A percentile compares a stretch with the other conserved stretches of the same genome.
Conservation (phyloP, 2,329 filamentous ascomycete species). For the Dothistroma septosporum region DNA sequence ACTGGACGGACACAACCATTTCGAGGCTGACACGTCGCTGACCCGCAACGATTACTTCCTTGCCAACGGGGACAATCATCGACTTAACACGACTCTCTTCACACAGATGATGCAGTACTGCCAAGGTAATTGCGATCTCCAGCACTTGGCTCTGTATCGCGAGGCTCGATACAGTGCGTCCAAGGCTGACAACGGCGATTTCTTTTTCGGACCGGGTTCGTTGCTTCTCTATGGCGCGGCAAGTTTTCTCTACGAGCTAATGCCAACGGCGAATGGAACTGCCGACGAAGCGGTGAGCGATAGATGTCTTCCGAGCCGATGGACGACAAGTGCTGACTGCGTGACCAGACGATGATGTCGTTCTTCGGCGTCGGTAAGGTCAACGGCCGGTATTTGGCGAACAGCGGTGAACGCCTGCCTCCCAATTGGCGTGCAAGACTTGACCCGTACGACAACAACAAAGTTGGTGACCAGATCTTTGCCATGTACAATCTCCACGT, state of each 20-base stretch:
- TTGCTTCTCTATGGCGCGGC: slow-evolving; percentile 42
- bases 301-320: neutral
- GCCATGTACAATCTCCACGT: slow-evolving; percentile 37
- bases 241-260: slow-evolving; percentile 44
- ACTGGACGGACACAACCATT: slow-evolving; percentile 42
- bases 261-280: slow-evolving; percentile 17
- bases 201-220: slow-evolving; percentile 42
- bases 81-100: slow-evolving; percentile 36
- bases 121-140: slow-evolving; percentile 3
- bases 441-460: slow-evolving; percentile 31
- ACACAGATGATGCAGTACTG: slow-evolving; percentile 6
- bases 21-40: slow-evolving; percentile 39
- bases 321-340: neutral
- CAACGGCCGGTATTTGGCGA: slow-evolving; percentile 7
- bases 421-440: slow-evolving; percentile 11
- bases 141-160: slow-evolving; percentile 36
- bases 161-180: slow-evolving; percentile 40
- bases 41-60: slow-evolving; percentile 39
- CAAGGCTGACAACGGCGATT: slow-evolving; percentile 38
- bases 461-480: slow-evolving; percentile 38
- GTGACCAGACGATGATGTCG: slow-evolving; percentile 34
- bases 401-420: slow-evolving; percentile 6
- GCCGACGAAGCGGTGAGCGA: slow-evolving; percentile 22
- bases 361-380: slow-evolving; percentile 11
- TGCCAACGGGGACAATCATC: slow-evolving; percentile 34